Evolutionary conservation across 2,329 filamentous ascomycete genomes (phyloP).

Genomic region (Alternaria longipes): DNA sequence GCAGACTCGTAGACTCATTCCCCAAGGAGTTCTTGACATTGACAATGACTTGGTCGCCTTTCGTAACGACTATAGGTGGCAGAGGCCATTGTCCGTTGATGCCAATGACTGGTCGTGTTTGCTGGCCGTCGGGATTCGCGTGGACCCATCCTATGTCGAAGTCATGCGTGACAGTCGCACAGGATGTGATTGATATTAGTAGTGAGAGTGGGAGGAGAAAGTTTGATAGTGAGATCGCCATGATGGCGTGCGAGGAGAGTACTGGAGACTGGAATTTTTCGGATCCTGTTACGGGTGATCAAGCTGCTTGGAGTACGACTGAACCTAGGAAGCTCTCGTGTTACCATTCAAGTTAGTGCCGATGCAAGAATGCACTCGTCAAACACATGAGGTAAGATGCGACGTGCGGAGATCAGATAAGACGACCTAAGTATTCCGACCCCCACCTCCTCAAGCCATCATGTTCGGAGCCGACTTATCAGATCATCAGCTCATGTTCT

Average conservation of each 20-base stretch:
- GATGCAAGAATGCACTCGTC: conserved; percentile 12
- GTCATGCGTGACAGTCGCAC: conserved; percentile 57
- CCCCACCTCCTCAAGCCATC: conserved; percentile 12
- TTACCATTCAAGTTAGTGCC: conserved; percentile 3
- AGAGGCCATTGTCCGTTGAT: conserved; percentile 81
- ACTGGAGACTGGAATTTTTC: conserved; percentile 13
- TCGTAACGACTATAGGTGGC: conserved; percentile 75
- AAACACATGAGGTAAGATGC: conserved; percentile 4
- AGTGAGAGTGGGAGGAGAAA: conserved; percentile 51
- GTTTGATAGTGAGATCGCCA: conserved; percentile 57
- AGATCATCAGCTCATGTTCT: conserved; percentile 29
- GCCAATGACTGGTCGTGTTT: conserved; percentile 65
- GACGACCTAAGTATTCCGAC: conserved; percentile 10
- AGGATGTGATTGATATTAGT: conserved; percentile 30
- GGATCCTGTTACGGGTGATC: conserved; percentile 10
- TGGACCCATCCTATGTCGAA: conserved; percentile 65
- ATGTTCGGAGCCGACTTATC: conserved; percentile 25
- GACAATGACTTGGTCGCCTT: conserved; percentile 75
- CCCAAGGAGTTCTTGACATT: conserved; percentile 73
- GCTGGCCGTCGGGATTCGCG: conserved; percentile 64
- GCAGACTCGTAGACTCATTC: conserved; percentile 72
- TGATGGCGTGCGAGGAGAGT: conserved; percentile 28
- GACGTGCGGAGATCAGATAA: conserved; percentile 34
- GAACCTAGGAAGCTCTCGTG: not conserved
- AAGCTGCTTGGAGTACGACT: conserved; percentile 4